phyloP scores from a whole-genome alignment of 176 grass and related monocot genomes.

The Cenchrus fungigraminus region DNA sequence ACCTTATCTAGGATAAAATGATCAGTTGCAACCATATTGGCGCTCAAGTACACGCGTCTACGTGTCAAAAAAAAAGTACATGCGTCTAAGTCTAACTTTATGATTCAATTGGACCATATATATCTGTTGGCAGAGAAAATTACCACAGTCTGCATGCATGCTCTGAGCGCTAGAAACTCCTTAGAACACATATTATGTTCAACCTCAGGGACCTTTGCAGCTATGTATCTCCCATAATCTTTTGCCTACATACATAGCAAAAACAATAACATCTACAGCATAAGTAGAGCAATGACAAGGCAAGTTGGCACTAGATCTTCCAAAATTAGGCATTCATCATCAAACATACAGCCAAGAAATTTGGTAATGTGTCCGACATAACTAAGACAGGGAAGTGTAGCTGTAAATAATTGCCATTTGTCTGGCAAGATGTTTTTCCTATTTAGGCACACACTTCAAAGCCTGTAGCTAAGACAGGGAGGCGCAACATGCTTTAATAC shows the following conservation, averaged over 20 bases:
- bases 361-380: not conserved
- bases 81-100: not conserved
- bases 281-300: slow-evolving; percentile 21
- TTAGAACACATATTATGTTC: slow-evolving; percentile 92
- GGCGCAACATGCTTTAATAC: not conserved
- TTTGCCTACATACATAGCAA: slow-evolving; percentile 63
- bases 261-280: slow-evolving; percentile 12
- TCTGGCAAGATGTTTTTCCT: not conserved
- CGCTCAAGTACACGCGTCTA: not conserved
- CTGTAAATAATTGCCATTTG: slow-evolving; percentile 13
- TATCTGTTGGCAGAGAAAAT: slow-evolving; percentile 33
- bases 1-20: slow-evolving; percentile 4
- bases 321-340: not conserved
- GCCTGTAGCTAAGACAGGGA: not conserved
- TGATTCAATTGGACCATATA: not conserved
- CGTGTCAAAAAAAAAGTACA: not conserved
- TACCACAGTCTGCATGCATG: slow-evolving; percentile 94
- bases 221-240: slow-evolving; percentile 81
- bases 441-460: not conserved
- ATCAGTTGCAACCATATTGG: not conserved
- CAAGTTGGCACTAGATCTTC: slow-evolving; percentile 11
- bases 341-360: not conserved
- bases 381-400: not conserved
- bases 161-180: slow-evolving; percentile 86
- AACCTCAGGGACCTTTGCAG: slow-evolving; percentile 79